Base-by-base conservation (phyloP, 2,329 filamentous ascomycete species). In the Pseudohalonectria lignicola region DNA sequence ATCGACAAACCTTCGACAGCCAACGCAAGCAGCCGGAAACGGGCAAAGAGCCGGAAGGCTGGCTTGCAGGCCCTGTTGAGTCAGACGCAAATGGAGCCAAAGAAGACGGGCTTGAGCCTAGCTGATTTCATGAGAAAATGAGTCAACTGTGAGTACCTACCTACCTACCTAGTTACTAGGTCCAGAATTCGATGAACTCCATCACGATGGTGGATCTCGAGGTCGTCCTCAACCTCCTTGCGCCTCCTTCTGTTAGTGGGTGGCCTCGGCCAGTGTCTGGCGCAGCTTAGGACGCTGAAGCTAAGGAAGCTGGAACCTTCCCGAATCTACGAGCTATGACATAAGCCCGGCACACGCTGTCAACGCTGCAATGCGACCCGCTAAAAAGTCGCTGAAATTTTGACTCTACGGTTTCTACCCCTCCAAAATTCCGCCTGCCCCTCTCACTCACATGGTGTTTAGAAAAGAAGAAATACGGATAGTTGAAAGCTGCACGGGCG, bases 11-110 rank as follows among this genome's bases (percentile, higher is more conserved):
- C 55, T 37, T 63, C 50, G 43, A 48, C 66, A 2, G 59, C 67
- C 25, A 77, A 73, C 50, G 67, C 72, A 7, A 74, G 59, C 56
- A 79, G 73, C 59, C 79, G 76, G 57, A 80, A 79, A 59, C 66
- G 76, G 36, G 73, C 77, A 23, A 82, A 77, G 58, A 71, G 62
- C 43, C 65, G 76, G 42, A 83, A 81, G 55, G 71, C 74, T 25
- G 76, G 75, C 1, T 60, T 84, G n/a, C 74, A 80, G 52, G 76
- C 77, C 36, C 53, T 83, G 30, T 60, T 83, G n/a, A 66, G 67
- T 34, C 71, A 74, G 45, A 63, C 62, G 37, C 64, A 62, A 49
- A 23, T 18, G 23, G 36, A 4, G 49, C 61, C 11, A 45, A 53
- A 42, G 61, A 49, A 13, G 41, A 52, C 10, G 50, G 61, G 60